Evolutionary conservation across 2,329 filamentous ascomycete genomes (phyloP), one percentile per base, ranked within the genome.

Genomic region (Ceratocystiopsis brevicomis): DNA sequence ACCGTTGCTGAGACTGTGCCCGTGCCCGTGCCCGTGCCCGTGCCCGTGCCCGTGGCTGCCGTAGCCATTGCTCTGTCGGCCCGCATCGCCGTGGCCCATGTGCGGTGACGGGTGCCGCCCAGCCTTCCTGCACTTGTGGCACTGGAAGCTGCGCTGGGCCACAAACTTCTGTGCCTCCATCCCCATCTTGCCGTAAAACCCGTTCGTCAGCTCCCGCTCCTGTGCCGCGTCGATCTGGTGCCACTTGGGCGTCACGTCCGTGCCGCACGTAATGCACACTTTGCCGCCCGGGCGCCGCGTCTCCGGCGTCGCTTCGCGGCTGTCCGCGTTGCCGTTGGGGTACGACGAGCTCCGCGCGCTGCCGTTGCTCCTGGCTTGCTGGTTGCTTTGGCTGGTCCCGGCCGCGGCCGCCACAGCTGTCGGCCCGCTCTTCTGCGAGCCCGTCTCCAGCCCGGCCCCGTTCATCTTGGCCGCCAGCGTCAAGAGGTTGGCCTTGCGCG

Each of bases 401-500:
- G 36, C 11, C 10, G n/a, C 36, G 3, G n/a, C 17, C n/a, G 15
- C 4, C 17, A 13, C 37, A 3, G 17, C 65, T 54, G 56, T 46
- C 1, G 59, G 54, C 32, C 56, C 54, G 3, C 61, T 59, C 25
- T 30, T 30, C 10, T 30, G 25, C 6, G 25, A 30, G 25, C 25
- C 25, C 25, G 25, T 11, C 25, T 30, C 25, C 25, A 30, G 25
- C 10, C 25, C 25, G 10, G 8, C 25, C 8, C 25, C 25, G 25
- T 30, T 30, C 53, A 60, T 61, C 56, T 78, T 83, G 13, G 72
- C 71, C 25, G 73, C 74, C 41, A 73, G 69, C 45, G 73, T 75
- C 54, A 79, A 72, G 37, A 90, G 70, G 46, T 84, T 90, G 18
- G 90, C 88, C 60, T 94, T 95, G 44, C 90, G 80, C 18, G 90